Evolutionary conservation across 139 green algal species (phyloP), one percentile per base, ranked within the genome.

Genomic region (Mesotaenium endlicherianum): DNA sequence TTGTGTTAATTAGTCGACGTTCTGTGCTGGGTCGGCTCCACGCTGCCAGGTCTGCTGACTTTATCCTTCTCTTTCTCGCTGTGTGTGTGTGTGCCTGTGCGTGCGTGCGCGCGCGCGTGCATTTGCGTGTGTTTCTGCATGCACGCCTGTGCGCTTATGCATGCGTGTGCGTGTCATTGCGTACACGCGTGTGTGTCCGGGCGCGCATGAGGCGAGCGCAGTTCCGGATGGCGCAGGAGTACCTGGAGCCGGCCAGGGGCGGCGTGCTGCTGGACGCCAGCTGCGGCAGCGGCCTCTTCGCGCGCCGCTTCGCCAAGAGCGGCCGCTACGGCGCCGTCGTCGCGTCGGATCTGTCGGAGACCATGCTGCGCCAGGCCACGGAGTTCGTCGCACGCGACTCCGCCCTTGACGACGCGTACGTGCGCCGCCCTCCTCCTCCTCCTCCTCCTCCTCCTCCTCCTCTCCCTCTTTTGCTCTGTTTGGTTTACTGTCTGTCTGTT

Each of bases 251-350:
- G 26, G 30, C 14, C 31, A 36, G 75, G 1, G 88, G 88, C n/a
- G 87, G 49, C 0, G 34, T 89, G 34, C 44, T 97, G 60, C 79
- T 98, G 36, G 96, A 99, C 87, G 90, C 96, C 85, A 94, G 86
- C 64, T 99, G 96, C 82, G 96, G 96, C 58, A 94, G 87, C 14
- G 96, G 96, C 11, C 89, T 98, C 3, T 98, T 98, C 86, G 88
- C 94, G 0, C 87, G 95, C 17, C 87, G 92, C 2, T 98, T 98
- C 90, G 90, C 91, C 0, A 64, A 42, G 26, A 93, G 83, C 41
- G 87, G 88, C 3, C 70, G 87, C 8, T 98, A 97, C 58, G 20
- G 34, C 0, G 82, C 85, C 8, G 91, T 98, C 6, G 87, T 98
- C 3, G 96, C 93, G 5, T 82, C 90, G 2, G 94, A 97, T 75